Evolutionary conservation across 2,329 filamentous ascomycete species (phyloP), one percentile per base, ranked within the genome.

Genomic region (Didymella exigua): DNA sequence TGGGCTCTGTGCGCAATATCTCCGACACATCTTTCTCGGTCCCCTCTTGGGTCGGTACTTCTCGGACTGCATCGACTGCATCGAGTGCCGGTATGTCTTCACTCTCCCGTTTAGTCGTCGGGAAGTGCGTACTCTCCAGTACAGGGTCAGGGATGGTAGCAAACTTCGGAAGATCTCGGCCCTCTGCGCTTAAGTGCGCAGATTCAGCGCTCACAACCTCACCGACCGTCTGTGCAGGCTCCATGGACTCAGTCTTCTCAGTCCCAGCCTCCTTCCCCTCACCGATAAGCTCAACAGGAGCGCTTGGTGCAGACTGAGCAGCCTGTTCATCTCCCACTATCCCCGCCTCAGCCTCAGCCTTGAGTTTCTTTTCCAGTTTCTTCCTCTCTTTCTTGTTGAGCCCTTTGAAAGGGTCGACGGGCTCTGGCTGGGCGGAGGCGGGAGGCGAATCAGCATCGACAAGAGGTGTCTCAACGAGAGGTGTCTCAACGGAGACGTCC

Each of bases 331-430:
- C 29, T 21, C 16, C 27, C 4, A 7, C 34, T 14, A 40, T 36
- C 46, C 27, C 43, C 37, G 36, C 36, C 10, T 49, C 60, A 5
- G 58, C 61, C 49, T 76, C 74, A 44, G 63, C 51, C 64, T 67
- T 70, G 62, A 78, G 74, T 53, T 75, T 78, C 60, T 61, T 59
- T 45, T 65, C 59, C 3, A 69, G 59, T 53, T 63, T 71, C 60
- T 68, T 68, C 31, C 56, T 63, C 37, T 71, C 62, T 30, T 58
- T 56, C 44, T 70, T 72, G 49, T 50, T 68, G 27, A 72, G 63
- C 11, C 65, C 66, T 29, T 63, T 61, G 43, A 68, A 67, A 4
- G 69, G 70, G 45, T 72, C 69, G 2, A 63, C 53, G 24, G 68
- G 69, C 50, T 57, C 24, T 37, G 31, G 14, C 18, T 38, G 36